Conservation (phyloP, 2,329 filamentous ascomycete genomes). For the Trichoderma aggressivum region DNA sequence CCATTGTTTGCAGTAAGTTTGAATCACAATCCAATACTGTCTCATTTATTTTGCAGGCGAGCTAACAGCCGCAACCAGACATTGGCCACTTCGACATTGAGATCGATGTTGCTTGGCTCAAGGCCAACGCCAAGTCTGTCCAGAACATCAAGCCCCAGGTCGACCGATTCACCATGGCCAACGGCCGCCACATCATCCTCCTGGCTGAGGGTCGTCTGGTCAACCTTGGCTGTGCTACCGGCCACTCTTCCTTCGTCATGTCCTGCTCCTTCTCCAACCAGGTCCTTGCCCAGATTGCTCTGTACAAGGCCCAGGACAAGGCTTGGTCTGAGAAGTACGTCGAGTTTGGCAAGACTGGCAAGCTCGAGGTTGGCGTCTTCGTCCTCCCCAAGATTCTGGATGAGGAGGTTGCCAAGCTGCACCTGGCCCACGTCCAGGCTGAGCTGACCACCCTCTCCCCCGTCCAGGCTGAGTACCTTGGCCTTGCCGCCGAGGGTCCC, state of each 20-base stretch:
- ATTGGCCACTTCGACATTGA: conserved; percentile 99
- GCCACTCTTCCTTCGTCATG: conserved; percentile 99
- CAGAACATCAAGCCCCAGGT: conserved; percentile 99
- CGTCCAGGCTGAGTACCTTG: conserved; percentile 93
- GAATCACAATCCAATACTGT: neutral
- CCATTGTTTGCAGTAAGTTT: conserved; percentile 88
- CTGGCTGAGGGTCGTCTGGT: conserved; percentile 97
- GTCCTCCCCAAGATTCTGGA: conserved; percentile 96
- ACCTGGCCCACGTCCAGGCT: conserved; percentile 89
- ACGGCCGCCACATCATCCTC: conserved; percentile 94
- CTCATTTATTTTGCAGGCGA: neutral
- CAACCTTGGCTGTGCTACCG: conserved; percentile 98
- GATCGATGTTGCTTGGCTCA: conserved; percentile 99
- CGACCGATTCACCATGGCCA: conserved; percentile 93
- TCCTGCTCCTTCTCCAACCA: conserved; percentile 99
- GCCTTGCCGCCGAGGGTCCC: conserved; percentile 79
- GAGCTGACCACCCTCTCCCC: conserved; percentile 83
- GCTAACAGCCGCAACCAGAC: conserved; percentile 44
- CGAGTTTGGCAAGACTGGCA: conserved; percentile 89
- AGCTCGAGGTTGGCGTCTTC: conserved; percentile 90
- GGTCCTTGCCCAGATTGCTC: conserved; percentile 97
- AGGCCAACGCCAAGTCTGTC: conserved; percentile 88
- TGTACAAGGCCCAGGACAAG: conserved; percentile 89
- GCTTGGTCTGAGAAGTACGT: conserved; percentile 90
- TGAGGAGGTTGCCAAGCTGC: conserved; percentile 94